Evolutionary conservation across 768 basidiomycete species (phyloP).

Genomic region (Leccinum variicolor): DNA sequence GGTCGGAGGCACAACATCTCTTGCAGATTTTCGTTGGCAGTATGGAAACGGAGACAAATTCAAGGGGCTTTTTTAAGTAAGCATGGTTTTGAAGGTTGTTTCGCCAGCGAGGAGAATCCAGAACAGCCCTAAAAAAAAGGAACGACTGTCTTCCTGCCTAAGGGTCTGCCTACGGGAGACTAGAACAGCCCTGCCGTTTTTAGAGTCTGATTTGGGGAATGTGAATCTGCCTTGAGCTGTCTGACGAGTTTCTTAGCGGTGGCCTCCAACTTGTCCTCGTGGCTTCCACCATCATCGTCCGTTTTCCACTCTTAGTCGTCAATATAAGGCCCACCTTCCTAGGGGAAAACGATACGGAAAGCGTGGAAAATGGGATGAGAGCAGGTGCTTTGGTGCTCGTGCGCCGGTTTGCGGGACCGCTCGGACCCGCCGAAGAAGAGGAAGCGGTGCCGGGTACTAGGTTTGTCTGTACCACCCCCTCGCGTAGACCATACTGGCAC

Average conservation of each 20-base stretch:
- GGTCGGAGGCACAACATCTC: neutral
- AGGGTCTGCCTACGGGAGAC: no score
- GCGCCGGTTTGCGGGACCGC: neutral
- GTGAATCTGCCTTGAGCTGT: conserved; percentile 35
- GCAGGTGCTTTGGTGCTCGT: neutral
- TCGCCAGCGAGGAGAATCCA: no score
- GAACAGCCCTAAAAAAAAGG: no score
- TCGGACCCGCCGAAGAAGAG: neutral
- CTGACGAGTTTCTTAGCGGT: conserved; percentile 50
- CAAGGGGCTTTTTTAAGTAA: no score
- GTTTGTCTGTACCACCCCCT: conserved; percentile 31
- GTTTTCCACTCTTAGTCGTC: conserved; percentile 34
- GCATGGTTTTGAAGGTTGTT: no score
- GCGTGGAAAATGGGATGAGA: conserved; percentile 32
- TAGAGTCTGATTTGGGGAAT: no score
- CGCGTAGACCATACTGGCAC: conserved; percentile 37
- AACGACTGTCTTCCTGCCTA: no score
- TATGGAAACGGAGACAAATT: no score
- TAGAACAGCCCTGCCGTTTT: no score
- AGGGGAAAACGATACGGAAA: conserved; percentile 42
- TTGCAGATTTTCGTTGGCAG: neutral
- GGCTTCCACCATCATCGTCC: conserved; percentile 58
- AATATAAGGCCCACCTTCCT: conserved; percentile 37
- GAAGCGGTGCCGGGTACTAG: neutral
- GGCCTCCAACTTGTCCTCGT: conserved; percentile 47